phyloP scores from a whole-genome alignment of 306 rosid genomes.

The Quercus cerris region DNA sequence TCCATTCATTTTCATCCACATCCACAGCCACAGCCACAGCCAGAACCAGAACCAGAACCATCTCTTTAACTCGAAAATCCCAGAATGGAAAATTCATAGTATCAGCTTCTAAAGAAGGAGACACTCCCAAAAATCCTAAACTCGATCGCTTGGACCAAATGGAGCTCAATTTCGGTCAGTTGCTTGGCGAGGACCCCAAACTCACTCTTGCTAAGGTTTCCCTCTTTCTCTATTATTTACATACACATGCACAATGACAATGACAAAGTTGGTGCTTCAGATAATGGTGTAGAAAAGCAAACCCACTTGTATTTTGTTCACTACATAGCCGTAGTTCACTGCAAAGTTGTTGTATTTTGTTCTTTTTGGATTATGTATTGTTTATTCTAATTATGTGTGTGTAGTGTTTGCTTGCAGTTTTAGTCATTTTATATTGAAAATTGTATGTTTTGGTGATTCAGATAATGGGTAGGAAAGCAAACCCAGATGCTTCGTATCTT shows the following conservation, averaged over 20 bases:
- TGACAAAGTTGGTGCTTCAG: slow-evolving; percentile 28
- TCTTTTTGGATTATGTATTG: not conserved
- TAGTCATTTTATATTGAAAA: not conserved
- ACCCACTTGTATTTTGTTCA: slow-evolving; percentile 43
- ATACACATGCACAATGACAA: not conserved
- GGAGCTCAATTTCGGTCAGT: slow-evolving; percentile 92
- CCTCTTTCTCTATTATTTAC: slow-evolving; percentile 2
- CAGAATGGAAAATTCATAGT: slow-evolving; percentile 29
- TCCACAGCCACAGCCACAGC: not conserved
- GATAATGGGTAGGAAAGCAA: slow-evolving; percentile 84
- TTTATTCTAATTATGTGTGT: not conserved
- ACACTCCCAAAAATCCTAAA: slow-evolving; percentile 50
- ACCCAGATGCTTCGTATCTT: slow-evolving; percentile 72
- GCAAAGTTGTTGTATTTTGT: not conserved
- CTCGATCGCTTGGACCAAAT: slow-evolving; percentile 65
- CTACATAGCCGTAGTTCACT: not conserved
- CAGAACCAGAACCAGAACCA: slow-evolving; percentile 18
- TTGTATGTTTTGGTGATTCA: slow-evolving; percentile 23
- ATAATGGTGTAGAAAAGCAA: slow-evolving; percentile 77
- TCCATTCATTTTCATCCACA: slow-evolving; percentile 31
- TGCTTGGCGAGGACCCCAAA: slow-evolving; percentile 91
- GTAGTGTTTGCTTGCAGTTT: not conserved
- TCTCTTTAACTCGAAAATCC: slow-evolving; percentile 28
- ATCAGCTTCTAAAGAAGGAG: slow-evolving; percentile 51
- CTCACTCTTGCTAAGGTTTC: slow-evolving; percentile 87